Conservation (phyloP, 78 protist genomes). For the Chrysochromulina parva region DNA sequence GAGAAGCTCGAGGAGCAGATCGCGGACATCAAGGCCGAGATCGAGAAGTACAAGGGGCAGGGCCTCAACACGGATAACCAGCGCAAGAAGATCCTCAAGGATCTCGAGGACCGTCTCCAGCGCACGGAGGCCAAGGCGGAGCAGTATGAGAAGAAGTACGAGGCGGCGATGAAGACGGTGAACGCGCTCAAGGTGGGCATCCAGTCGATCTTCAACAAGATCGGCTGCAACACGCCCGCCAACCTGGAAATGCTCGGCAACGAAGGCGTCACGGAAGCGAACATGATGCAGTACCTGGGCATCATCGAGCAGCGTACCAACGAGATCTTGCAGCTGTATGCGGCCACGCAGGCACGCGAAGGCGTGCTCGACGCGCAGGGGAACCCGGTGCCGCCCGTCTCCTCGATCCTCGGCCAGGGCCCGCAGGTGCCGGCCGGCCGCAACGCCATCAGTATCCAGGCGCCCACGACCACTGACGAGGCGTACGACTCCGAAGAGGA, state of each 20-base stretch:
- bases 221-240: slow-evolving; percentile 16
- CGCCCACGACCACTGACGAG: slow-evolving; percentile 21
- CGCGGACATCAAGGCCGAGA: background rate
- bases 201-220: slow-evolving; percentile 3
- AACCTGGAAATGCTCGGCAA: slow-evolving; percentile 40
- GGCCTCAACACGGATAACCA: slow-evolving; percentile 42
- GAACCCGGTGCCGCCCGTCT: background rate
- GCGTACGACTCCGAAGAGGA: background rate
- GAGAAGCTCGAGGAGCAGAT: slow-evolving; percentile 65
- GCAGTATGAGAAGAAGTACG: slow-evolving; percentile 38
- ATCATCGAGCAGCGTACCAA: slow-evolving; percentile 46
- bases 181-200: slow-evolving; percentile 46
- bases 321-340: slow-evolving; percentile 34
- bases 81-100: slow-evolving; percentile 42
- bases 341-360: background rate
- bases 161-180: background rate
- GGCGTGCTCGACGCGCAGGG: background rate
- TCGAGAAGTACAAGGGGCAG: slow-evolving; percentile 41
- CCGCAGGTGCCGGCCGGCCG: background rate
- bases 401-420: background rate
- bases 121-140: slow-evolving; percentile 45
- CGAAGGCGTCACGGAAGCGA: slow-evolving; percentile 46
- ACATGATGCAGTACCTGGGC: slow-evolving; percentile 53
- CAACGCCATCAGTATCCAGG: background rate
- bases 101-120: slow-evolving; percentile 38